Evolutionary conservation across 2,329 filamentous ascomycete genomes (phyloP).

Genomic region (Sphaerulina vaccinii): DNA sequence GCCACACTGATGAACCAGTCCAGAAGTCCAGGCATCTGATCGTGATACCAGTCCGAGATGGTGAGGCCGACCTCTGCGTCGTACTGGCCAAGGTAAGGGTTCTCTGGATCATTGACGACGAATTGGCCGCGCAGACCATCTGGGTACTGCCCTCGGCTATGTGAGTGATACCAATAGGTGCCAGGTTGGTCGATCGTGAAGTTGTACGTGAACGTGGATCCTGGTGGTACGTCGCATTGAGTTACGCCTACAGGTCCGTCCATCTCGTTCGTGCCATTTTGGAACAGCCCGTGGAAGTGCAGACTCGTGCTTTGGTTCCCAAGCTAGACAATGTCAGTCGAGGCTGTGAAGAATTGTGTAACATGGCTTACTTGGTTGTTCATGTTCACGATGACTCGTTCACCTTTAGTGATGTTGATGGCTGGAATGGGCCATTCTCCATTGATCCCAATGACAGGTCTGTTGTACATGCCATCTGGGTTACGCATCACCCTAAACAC

Average conservation of each 20-base stretch:
- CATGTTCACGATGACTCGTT: conserved; percentile 67
- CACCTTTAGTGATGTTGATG: conserved; percentile 71
- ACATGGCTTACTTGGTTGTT: conserved; percentile 63
- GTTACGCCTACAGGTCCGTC: conserved; percentile 68
- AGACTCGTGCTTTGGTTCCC: conserved; percentile 64
- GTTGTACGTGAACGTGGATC: conserved; percentile 62
- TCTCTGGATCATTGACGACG: conserved; percentile 61
- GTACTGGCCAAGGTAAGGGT: conserved; percentile 54
- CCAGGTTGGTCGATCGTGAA: conserved; percentile 58
- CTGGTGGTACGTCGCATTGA: conserved; percentile 66
- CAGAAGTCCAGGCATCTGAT: conserved; percentile 53
- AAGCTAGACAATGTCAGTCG: conserved; percentile 39
- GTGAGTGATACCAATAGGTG: conserved; percentile 66
- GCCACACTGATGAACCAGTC: conserved; percentile 54
- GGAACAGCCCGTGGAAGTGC: conserved; percentile 77
- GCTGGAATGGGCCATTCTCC: conserved; percentile 71
- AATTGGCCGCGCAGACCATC: conserved; percentile 69
- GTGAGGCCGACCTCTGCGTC: conserved; percentile 64
- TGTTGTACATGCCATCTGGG: conserved; percentile 52
- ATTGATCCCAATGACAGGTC: conserved; percentile 67
- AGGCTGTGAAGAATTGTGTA: no score
- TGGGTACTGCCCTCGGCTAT: conserved; percentile 63
- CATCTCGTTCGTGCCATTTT: conserved; percentile 73
- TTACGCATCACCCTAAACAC: conserved; percentile 45
- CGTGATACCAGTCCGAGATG: conserved; percentile 73